A percentile compares a stretch with the other conserved stretches of the same genome.
Conservation (phyloP, 2,329 filamentous ascomycete genomes). For the Gyromitra esculenta region DNA sequence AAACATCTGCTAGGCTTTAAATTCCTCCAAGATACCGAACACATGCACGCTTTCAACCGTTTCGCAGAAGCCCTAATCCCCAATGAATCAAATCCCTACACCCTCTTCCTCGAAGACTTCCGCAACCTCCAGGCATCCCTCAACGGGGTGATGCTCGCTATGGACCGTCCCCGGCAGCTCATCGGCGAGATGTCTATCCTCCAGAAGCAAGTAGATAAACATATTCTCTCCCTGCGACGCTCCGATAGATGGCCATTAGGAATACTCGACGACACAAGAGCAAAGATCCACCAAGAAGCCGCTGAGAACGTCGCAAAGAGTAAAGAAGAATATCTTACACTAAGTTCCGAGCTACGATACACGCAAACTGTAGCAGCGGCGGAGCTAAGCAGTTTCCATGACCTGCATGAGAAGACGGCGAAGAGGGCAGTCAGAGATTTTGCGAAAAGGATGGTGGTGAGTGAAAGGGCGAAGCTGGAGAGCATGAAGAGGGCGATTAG, state of each 20-base stretch:
- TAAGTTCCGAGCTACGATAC: slow-evolving; percentile 86
- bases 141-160: slow-evolving; percentile 78
- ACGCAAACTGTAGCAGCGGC: slow-evolving; percentile 92
- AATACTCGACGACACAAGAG: slow-evolving; percentile 84
- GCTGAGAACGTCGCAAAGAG: slow-evolving; percentile 79
- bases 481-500: slow-evolving; percentile 82
- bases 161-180: slow-evolving; percentile 80
- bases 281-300: slow-evolving; percentile 80
- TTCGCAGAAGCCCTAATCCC: slow-evolving; percentile 74
- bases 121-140: slow-evolving; percentile 85
- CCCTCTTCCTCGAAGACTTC: slow-evolving; percentile 77
- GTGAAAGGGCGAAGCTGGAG: slow-evolving; percentile 80
- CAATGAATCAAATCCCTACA: slow-evolving; percentile 77
- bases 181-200: slow-evolving; percentile 79
- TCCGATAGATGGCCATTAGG: slow-evolving; percentile 82
- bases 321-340: slow-evolving; percentile 73
- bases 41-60: slow-evolving; percentile 76
- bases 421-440: slow-evolving; percentile 78
- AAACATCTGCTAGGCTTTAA: slow-evolving; percentile 56
- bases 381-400: slow-evolving; percentile 93
- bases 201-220: slow-evolving; percentile 80
- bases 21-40: slow-evolving; percentile 59
- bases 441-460: slow-evolving; percentile 79
- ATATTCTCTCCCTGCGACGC: slow-evolving; percentile 76
- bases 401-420: slow-evolving; percentile 81